Base-by-base conservation (phyloP, 306 rosid species). In the Medicago lupulina region DNA sequence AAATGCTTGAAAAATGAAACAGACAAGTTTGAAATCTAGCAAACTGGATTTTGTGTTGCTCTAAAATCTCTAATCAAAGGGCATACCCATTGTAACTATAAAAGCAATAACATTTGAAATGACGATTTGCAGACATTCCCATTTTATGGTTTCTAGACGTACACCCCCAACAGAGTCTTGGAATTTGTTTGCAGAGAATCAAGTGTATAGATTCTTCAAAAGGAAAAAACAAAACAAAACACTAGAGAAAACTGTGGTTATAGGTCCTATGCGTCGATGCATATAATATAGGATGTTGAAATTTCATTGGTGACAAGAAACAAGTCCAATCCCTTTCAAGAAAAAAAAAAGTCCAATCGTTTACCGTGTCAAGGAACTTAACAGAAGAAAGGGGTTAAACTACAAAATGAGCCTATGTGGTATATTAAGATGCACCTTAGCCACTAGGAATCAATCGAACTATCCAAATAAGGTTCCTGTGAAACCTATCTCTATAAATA, bases 341-440 rank as follows among this genome's bases (percentile, higher is more conserved):
- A n/a, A 16, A 62, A 50, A 64, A 64, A 38, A 49, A 17, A 38
- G 31, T 38, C 7, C 46, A 40, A n/a, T 17, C 1, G 46, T 64
- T 38, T 64, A 38, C 16, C 1, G 4, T 38, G 47, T 18, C 50
- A 16, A 9, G 47, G 31, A 64, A 64, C 70, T 17, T 16, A 16
- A 15, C 50, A 64, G 31, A 64, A 39, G 47, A 39, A 16, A 64
- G 15, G 4, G 11, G 70, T 39, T 64, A 64, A 64, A 39, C 50
- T 18, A 39, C n/a, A 10, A 16, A 38, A 38, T 64, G 28, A 16
- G 49, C 49, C 70, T 64, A 64, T 38, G 49, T 63, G 49, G n/a
- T 63, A 36, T 38, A 38, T 64, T 64, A 64, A 36, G 16, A 64
- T 64, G n/a, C 70, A 64, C 31, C n/a, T 64, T 64, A 38, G 28